These are phyloP conservation scores for Chlorella sp. DNA, from an alignment of 139 green algal species.

Conservation along the genomic window DNA sequence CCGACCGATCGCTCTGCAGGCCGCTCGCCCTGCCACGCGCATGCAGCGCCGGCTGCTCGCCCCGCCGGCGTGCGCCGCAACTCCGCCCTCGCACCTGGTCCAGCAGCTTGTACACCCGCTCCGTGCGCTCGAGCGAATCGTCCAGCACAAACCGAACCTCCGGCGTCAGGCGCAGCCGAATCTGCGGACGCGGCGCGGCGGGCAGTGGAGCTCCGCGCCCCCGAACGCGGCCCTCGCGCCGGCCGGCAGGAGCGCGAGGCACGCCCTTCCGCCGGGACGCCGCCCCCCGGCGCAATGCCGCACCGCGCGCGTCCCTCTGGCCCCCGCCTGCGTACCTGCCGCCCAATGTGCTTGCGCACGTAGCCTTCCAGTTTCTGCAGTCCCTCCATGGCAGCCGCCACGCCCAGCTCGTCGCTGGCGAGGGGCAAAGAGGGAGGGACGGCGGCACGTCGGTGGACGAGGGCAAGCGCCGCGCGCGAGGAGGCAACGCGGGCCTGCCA, in stretches of 20 bases:
- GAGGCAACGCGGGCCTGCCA: no score
- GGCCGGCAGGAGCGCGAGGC: no score
- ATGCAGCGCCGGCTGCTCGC: not conserved
- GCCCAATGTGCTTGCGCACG: slow-evolving; percentile 77
- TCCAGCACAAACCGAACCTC: slow-evolving; percentile 91
- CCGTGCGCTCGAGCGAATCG: slow-evolving; percentile 72
- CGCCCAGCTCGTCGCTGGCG: slow-evolving; percentile 58
- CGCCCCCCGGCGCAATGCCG: no score
- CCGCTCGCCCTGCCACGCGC: not conserved
- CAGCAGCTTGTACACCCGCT: slow-evolving; percentile 57
- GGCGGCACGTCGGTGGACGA: no score
- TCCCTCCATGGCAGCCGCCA: slow-evolving; percentile 72
- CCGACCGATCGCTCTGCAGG: not conserved
- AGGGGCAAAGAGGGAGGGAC: not conserved
- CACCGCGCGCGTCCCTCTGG: no score
- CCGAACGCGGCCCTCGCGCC: no score
- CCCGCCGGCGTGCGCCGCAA: not conserved
- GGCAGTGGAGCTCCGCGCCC: no score
- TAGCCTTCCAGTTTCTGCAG: slow-evolving; percentile 81
- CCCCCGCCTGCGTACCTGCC: slow-evolving; percentile 35
- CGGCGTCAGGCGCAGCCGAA: slow-evolving; percentile 78
- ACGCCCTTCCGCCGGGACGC: no score
- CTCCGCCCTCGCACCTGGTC: slow-evolving; percentile 12
- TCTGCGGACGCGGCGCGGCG: not conserved
- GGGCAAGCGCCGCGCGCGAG: no score